Evolutionary conservation across 1,284 basidiomycete species (phyloP).

Genomic region (Cryptococcus deneoformans): DNA sequence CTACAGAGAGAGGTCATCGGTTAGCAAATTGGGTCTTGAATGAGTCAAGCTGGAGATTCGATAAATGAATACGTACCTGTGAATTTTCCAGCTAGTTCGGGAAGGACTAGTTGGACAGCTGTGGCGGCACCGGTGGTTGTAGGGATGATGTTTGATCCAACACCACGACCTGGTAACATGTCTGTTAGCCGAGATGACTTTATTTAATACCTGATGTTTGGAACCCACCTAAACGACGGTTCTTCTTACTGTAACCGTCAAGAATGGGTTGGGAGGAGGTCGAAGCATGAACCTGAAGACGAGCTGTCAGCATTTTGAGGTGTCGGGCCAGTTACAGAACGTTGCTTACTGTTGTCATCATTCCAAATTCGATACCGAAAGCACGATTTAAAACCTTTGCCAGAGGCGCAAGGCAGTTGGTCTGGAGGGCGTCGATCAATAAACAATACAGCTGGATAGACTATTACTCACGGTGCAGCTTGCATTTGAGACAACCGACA

Average conservation of each 20-base stretch:
- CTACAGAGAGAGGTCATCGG: slow-evolving; percentile 11
- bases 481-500: slow-evolving; percentile 35
- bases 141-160: slow-evolving; percentile 45
- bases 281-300: slow-evolving; percentile 42
- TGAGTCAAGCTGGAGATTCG: background rate
- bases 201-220: background rate
- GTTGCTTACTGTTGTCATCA: slow-evolving; percentile 47
- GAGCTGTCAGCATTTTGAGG: background rate
- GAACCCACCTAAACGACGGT: slow-evolving; percentile 41
- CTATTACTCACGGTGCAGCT: slow-evolving; percentile 44
- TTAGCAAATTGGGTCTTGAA: too few relatives aligned
- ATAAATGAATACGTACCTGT: slow-evolving; percentile 30
- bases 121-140: slow-evolving; percentile 49
- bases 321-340: background rate
- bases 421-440: slow-evolving; percentile 20
- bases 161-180: background rate
- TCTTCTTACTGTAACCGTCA: slow-evolving; percentile 50
- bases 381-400: slow-evolving; percentile 44
- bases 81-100: slow-evolving; percentile 50
- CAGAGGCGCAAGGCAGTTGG: slow-evolving; percentile 51
- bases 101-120: slow-evolving; percentile 50
- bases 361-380: slow-evolving; percentile 50
- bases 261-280: slow-evolving; percentile 50
- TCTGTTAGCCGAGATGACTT: background rate
- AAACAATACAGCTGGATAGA: background rate